A percentile compares a stretch with the other conserved stretches of the same genome.
These are phyloP conservation scores for Apiospora arundinis DNA, from an alignment of 2,329 filamentous ascomycete species.

Conservation along the genomic window DNA sequence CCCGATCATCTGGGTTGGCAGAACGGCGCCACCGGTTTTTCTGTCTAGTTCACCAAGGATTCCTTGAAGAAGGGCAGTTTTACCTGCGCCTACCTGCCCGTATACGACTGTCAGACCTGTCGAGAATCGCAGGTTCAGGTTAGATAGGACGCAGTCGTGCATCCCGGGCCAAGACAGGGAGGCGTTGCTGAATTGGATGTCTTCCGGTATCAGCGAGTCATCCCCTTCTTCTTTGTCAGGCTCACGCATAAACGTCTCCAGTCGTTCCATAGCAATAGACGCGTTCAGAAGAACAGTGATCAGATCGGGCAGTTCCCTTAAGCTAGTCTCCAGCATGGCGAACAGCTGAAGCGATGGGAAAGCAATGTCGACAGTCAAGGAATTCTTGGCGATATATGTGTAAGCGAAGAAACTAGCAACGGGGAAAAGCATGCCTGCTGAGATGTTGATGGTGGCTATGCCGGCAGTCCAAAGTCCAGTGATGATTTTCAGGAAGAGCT, in stretches of 20 bases:
- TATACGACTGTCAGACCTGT: slow-evolving; percentile 61
- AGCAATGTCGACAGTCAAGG: slow-evolving; percentile 79
- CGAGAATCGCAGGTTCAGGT: slow-evolving; percentile 53
- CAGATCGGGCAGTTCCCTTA: slow-evolving; percentile 77
- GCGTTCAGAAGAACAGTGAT: slow-evolving; percentile 82
- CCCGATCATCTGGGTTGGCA: slow-evolving; percentile 58
- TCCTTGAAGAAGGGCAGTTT: slow-evolving; percentile 65
- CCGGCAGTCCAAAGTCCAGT: slow-evolving; percentile 66
- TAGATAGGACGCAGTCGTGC: slow-evolving; percentile 55
- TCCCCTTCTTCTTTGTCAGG: slow-evolving; percentile 71
- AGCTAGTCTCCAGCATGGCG: slow-evolving; percentile 72
- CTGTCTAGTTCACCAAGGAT: slow-evolving; percentile 73
- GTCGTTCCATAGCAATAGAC: slow-evolving; percentile 79
- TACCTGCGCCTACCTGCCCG: slow-evolving; percentile 66
- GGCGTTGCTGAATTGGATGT: slow-evolving; percentile 65
- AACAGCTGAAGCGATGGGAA: slow-evolving; percentile 89
- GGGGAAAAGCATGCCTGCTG: slow-evolving; percentile 77
- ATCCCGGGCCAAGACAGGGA: slow-evolving; percentile 83
- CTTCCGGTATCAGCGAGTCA: slow-evolving; percentile 42
- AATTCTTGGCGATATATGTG: slow-evolving; percentile 71
- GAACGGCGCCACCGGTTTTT: slow-evolving; percentile 52
- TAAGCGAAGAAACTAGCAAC: slow-evolving; percentile 84
- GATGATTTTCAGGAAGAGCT: slow-evolving; percentile 69
- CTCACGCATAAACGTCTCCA: slow-evolving; percentile 87
- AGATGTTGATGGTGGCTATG: slow-evolving; percentile 72